Evolutionary conservation across 192 early-diverging fungal genomes (phyloP).

Genomic region (Oehlia diaphana): DNA sequence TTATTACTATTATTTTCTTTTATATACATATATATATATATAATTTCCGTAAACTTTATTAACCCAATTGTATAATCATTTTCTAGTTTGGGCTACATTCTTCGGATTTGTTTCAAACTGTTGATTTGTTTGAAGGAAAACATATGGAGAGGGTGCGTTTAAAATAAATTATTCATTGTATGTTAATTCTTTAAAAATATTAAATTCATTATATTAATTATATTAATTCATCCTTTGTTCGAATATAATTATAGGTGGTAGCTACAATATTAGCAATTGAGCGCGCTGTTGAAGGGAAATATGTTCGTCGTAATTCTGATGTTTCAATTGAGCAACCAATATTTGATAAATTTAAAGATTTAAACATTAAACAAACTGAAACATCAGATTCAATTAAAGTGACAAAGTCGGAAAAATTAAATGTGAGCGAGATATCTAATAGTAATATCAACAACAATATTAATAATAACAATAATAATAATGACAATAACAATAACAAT

Average conservation of each 20-base stretch:
- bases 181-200: background rate
- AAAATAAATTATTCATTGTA: background rate
- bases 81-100: constrained; percentile 68
- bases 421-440: background rate
- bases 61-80: background rate
- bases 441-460: constrained; percentile 6
- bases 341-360: background rate
- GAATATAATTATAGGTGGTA: constrained; percentile 53
- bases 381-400: background rate
- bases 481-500: background rate
- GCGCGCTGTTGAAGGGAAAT: constrained; percentile 52
- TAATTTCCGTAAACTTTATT: background rate
- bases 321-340: background rate
- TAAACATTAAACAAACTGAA: background rate
- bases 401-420: background rate
- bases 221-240: background rate
- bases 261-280: constrained; percentile 74
- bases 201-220: background rate
- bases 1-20: too few relatives aligned
- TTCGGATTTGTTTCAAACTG: constrained; percentile 77
- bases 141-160: constrained; percentile 63
- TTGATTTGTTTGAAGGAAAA: constrained; percentile 79
- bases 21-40: too few relatives aligned
- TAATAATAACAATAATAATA: background rate
- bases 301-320: background rate